phyloP scores from a whole-genome alignment of 169 alveolate genomes.

The Eimeria necatrix region DNA sequence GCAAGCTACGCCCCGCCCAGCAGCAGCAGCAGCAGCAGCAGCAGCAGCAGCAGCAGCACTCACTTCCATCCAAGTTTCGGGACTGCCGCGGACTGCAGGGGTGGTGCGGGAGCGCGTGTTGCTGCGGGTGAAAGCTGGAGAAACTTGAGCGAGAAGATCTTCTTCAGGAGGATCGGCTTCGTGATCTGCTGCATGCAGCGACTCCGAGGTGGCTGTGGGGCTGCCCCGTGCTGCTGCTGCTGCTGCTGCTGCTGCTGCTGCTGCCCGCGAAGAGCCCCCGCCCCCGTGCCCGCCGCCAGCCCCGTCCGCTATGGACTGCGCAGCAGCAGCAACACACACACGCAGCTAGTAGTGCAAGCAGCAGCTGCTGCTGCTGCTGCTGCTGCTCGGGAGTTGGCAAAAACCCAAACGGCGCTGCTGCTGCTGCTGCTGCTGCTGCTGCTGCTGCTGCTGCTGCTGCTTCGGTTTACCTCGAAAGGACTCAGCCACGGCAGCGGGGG shows the following conservation, averaged over 20 bases:
- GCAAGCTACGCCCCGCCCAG: too few relatives aligned
- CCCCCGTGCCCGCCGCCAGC: not conserved
- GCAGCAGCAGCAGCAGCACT: not conserved
- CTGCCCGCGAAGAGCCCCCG: not conserved
- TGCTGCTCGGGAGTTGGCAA: not conserved
- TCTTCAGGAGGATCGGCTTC: not conserved
- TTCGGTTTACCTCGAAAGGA: not conserved
- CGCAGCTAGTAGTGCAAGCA: not conserved
- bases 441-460: not conserved
- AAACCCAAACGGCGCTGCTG: not conserved
- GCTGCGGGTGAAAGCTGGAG: slow-evolving; percentile 10
- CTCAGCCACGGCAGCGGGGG: not conserved
- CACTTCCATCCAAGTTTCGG: slow-evolving; percentile 10
- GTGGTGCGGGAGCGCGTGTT: not conserved
- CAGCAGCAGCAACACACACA: not conserved
- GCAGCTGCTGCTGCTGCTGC: not conserved
- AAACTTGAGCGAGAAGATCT: not conserved
- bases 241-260: not conserved
- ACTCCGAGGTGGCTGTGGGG: not conserved
- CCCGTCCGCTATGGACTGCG: not conserved
- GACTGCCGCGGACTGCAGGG: slow-evolving; percentile 9
- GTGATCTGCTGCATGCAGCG: not conserved
- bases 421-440: not conserved
- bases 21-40: too few relatives aligned
- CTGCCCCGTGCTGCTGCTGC: not conserved